Percentiles rank a stretch among this genome's conserved stretches.
phyloP scores from a whole-genome alignment of 164 flowering plant species.

The Euptelea pleiosperma region DNA sequence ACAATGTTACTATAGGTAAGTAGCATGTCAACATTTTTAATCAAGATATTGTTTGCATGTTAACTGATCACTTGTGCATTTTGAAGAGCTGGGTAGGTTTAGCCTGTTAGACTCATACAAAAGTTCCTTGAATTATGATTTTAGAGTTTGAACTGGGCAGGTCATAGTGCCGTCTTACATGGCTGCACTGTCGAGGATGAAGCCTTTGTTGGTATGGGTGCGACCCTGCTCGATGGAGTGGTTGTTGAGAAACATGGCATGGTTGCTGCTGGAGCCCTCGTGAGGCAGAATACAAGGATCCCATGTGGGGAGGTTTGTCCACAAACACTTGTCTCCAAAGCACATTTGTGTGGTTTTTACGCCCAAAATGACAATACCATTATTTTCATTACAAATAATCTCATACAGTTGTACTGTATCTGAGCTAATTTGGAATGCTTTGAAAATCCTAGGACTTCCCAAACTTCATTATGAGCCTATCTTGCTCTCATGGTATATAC shows the following conservation, averaged over 20 bases:
- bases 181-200: slow-evolving; percentile 95
- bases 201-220: slow-evolving; percentile 94
- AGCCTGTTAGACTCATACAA: neutral
- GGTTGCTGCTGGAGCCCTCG: slow-evolving; percentile 98
- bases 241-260: slow-evolving; percentile 84
- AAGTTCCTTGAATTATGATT: slow-evolving; percentile 12
- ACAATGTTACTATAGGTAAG: slow-evolving; percentile 94
- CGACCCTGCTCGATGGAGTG: slow-evolving; percentile 84
- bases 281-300: slow-evolving; percentile 82
- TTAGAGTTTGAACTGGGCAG: slow-evolving; percentile 35
- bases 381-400: neutral
- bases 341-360: neutral
- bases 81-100: neutral
- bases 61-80: neutral
- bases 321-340: slow-evolving; percentile 1
- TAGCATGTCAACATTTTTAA: slow-evolving; percentile 5
- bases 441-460: neutral
- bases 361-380: neutral
- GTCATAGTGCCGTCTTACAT: slow-evolving; percentile 92
- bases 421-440: neutral
- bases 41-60: neutral
- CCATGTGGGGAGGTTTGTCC: slow-evolving; percentile 78
- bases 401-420: neutral
- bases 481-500: neutral
- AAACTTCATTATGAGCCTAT: neutral